phyloP scores from a whole-genome alignment of 108 stramenopile species.

The Nitzschia palea region DNA sequence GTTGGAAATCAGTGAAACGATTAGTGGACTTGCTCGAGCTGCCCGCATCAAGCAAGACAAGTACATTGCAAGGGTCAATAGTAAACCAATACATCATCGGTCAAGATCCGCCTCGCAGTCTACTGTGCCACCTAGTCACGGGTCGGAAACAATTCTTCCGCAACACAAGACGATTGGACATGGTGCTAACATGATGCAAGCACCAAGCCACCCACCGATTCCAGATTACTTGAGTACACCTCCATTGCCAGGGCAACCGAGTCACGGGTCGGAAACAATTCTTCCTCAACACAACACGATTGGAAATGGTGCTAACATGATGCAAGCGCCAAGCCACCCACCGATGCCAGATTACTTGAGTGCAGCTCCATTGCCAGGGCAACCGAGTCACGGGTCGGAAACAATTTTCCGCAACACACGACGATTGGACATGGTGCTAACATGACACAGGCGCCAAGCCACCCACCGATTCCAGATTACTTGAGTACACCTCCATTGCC shows the following conservation, averaged over 20 bases:
- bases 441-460: not conserved
- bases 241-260: constrained; percentile 1
- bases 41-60: constrained; percentile 74
- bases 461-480: constrained; percentile 13
- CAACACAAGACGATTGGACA: constrained; percentile 4
- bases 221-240: constrained; percentile 4
- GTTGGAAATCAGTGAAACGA: constrained; percentile 83
- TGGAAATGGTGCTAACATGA: not conserved
- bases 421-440: not conserved
- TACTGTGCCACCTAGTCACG: not conserved
- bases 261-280: constrained; percentile 1
- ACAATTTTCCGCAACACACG: constrained; percentile 16
- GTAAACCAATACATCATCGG: not conserved
- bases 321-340: constrained; percentile 5
- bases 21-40: constrained; percentile 76
- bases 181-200: not conserved
- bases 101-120: not conserved
- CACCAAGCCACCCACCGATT: constrained; percentile 12
- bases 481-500: constrained; percentile 1
- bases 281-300: constrained; percentile 23
- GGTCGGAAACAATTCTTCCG: not conserved
- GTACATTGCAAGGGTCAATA: constrained; percentile 29
- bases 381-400: constrained; percentile 4
- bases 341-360: constrained; percentile 10
- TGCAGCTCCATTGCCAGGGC: constrained; percentile 3